Evolutionary conservation across 2,329 filamentous ascomycete genomes (phyloP), one percentile per base, ranked within the genome.

Genomic region (Ceratocystis cacaofunesta): DNA sequence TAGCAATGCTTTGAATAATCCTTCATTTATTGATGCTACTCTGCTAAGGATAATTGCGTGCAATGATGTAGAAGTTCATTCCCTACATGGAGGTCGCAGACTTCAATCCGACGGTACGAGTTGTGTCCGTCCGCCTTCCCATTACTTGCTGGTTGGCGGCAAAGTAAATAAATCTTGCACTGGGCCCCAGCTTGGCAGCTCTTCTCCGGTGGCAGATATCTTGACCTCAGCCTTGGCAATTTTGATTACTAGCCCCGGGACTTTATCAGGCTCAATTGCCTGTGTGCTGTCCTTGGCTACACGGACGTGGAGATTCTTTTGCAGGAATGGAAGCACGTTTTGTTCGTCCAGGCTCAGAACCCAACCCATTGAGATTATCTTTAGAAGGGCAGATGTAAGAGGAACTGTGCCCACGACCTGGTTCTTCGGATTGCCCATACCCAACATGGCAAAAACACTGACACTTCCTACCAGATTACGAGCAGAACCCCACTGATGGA

Each of bases 401-500:
- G 82, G 82, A 12, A 82, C 72, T 0, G 80, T 79, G 50, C 70
- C 73, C 28, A 72, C 73, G 67, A 70, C 72, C 22, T 72, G 70
- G 36, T 72, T 71, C 30, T 65, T 65, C 17, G 68, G 62, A 41
- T 66, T 67, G 3, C 65, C 61, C 32, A 62, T 63, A 30, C 57
- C 62, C 10, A 64, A 43, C 73, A 77, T 76, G 19, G 79, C 75
- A 68, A 85, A 84, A 15, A 85, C 76, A 17, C 80, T 81, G 69
- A 86, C 80, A 0, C 81, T 82, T 1, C 87, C 87, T 2, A 87
- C 78, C 8, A 87, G 78, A 68, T 82, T 85, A 1, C 74, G 70
- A 0, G 81, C 78, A 50, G 72, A 72, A 0, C 77, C 71, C 85
- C 86, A 89, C 0, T 72, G 70, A 69, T 68, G 1, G 76, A 70